Conservation (phyloP, 805 yeast species). For the Kregervanrija delftensis region DNA sequence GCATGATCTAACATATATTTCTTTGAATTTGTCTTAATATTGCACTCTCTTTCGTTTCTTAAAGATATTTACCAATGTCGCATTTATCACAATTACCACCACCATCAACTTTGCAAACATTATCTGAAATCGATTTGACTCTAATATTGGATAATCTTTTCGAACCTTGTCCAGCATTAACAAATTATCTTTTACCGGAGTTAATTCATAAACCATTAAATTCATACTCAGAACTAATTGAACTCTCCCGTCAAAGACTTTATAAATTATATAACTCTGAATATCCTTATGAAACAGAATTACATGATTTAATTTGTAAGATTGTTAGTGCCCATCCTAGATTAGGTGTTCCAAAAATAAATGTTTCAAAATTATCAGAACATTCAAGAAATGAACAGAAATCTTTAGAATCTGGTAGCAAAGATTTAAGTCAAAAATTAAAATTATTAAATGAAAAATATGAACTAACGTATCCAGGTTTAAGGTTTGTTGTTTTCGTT, state of each 20-base stretch:
- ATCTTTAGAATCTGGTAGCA: slow-evolving; percentile 43
- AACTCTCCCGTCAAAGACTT: slow-evolving; percentile 8
- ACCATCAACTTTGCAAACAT: slow-evolving; percentile 13
- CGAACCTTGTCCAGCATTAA: slow-evolving; percentile 53
- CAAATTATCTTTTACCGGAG: slow-evolving; percentile 26
- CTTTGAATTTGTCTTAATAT: too few species aligned
- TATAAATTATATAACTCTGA: slow-evolving; percentile 1
- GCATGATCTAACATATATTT: too few species aligned
- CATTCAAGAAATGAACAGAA: slow-evolving; percentile 72
- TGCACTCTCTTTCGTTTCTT: too few species aligned
- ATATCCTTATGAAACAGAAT: slow-evolving; percentile 1
- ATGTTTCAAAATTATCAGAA: slow-evolving; percentile 38
- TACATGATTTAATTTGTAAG: slow-evolving; percentile 19
- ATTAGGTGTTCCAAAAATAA: slow-evolving; percentile 53
- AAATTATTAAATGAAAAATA: slow-evolving; percentile 46
- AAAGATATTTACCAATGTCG: too few species aligned
- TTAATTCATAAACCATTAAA: slow-evolving; percentile 18
- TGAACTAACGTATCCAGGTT: slow-evolving; percentile 46
- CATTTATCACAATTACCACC: slow-evolving; percentile 22
- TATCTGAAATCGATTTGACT: slow-evolving; percentile 24
- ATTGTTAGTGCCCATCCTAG: slow-evolving; percentile 92
- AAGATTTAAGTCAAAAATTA: slow-evolving; percentile 45
- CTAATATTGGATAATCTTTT: slow-evolving; percentile 50
- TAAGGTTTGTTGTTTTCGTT: slow-evolving; percentile 83
- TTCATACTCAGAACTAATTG: slow-evolving; percentile 25